These are phyloP conservation scores for Ogataea sp. DNA, from an alignment of 805 yeast genomes.

Conservation along the genomic window DNA sequence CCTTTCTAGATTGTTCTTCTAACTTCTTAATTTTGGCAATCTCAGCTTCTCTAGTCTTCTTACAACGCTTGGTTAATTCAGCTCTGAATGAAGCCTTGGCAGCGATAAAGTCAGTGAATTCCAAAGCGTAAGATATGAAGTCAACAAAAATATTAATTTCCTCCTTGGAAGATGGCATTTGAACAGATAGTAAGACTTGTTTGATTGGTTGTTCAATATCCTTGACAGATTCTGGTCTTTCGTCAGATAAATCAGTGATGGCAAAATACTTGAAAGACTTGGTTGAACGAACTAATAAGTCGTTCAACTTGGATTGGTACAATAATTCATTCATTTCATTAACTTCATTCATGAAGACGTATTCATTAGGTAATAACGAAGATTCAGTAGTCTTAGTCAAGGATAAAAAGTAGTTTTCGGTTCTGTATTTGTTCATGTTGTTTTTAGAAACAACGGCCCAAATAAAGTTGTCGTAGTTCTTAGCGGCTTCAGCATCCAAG, in stretches of 20 bases:
- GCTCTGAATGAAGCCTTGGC: conserved; percentile 50
- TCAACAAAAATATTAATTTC: conserved; percentile 48
- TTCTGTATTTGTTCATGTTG: conserved; percentile 71
- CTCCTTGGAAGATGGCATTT: conserved; percentile 38
- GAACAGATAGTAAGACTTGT: conserved; percentile 47
- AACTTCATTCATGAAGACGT: conserved; percentile 84
- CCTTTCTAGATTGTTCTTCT: conserved; percentile 59
- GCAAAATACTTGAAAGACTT: conserved; percentile 57
- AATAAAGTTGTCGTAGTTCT: conserved; percentile 59
- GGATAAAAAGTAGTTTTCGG: conserved; percentile 71
- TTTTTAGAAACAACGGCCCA: conserved; percentile 81
- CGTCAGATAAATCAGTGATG: conserved; percentile 77
- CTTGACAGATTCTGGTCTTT: conserved; percentile 53
- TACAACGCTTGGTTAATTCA: conserved; percentile 71
- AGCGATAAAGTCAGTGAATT: conserved; percentile 23
- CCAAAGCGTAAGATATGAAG: conserved; percentile 51
- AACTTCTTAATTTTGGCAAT: conserved; percentile 57
- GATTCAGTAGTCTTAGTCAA: conserved; percentile 78
- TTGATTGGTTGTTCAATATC: conserved; percentile 49
- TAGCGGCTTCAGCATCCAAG: conserved; percentile 34
- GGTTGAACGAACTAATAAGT: conserved; percentile 29
- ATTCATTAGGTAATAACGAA: conserved; percentile 58
- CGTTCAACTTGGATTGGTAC: conserved; percentile 41
- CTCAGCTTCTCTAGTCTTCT: conserved; percentile 72
- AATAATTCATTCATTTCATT: conserved; percentile 69